A percentile compares a stretch with the other conserved stretches of the same genome.
phyloP scores from a whole-genome alignment of 1,284 basidiomycete species.

The Pseudozyma sp. region DNA sequence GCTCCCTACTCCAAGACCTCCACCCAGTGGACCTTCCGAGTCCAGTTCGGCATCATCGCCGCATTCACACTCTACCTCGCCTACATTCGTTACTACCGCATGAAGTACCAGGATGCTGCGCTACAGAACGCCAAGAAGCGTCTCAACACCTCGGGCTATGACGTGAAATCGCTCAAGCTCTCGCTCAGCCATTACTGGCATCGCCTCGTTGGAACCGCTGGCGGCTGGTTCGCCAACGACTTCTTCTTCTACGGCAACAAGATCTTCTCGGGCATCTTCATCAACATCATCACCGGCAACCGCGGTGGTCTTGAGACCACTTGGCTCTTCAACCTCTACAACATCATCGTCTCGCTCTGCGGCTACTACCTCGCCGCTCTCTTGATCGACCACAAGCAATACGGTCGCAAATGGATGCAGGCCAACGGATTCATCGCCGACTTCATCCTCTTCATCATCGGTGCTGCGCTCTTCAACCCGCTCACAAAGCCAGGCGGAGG shows the following conservation, averaged over 20 bases:
- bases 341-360: constrained; percentile 70
- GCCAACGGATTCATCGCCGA: constrained; percentile 72
- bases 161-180: constrained; percentile 71
- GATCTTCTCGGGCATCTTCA: constrained; percentile 67
- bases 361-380: constrained; percentile 74
- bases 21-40: constrained; percentile 73
- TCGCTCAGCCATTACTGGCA: constrained; percentile 72
- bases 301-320: constrained; percentile 69
- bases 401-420: constrained; percentile 71
- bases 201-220: constrained; percentile 72
- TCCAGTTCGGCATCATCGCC: constrained; percentile 73
- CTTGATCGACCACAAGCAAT: constrained; percentile 73
- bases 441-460: constrained; percentile 71
- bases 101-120: constrained; percentile 69
- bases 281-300: constrained; percentile 70
- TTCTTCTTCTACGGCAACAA: constrained; percentile 72
- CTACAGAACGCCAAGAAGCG: constrained; percentile 71
- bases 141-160: constrained; percentile 72
- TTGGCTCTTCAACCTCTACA: constrained; percentile 73
- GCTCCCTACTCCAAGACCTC: constrained; percentile 70
- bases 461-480: constrained; percentile 69
- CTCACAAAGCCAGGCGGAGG: constrained; percentile 66
- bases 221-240: constrained; percentile 73
- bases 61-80: constrained; percentile 72
- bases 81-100: constrained; percentile 73